phyloP scores from a whole-genome alignment of 176 grass and related monocot genomes.

The Chrysopogon serrulatus region DNA sequence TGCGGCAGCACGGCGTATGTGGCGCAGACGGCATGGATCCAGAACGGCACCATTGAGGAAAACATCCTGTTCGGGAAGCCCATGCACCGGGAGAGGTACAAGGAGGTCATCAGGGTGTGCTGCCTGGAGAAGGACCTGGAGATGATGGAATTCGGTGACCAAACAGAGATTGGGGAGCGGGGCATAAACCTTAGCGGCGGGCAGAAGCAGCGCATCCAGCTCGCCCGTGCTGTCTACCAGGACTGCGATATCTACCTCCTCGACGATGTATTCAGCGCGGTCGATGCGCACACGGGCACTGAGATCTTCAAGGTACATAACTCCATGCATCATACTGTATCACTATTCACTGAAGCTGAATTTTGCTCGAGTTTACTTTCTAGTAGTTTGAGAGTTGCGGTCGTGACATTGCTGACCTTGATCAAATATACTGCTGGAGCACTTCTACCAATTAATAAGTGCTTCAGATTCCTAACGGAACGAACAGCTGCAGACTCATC shows the following conservation, averaged over 20 bases:
- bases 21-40: slow-evolving; percentile 92
- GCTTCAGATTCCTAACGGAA: not conserved
- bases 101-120: slow-evolving; percentile 76
- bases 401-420: no score
- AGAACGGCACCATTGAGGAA: slow-evolving; percentile 93
- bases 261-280: slow-evolving; percentile 94
- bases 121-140: slow-evolving; percentile 94
- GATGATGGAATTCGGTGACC: slow-evolving; percentile 99
- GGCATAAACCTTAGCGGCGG: slow-evolving; percentile 98
- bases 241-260: slow-evolving; percentile 90
- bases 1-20: slow-evolving; percentile 86
- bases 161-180: slow-evolving; percentile 97
- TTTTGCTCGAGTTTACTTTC: not conserved
- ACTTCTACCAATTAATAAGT: no score
- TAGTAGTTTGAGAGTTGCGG: no score
- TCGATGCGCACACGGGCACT: slow-evolving; percentile 82
- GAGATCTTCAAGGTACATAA: slow-evolving; percentile 97
- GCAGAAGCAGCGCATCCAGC: slow-evolving; percentile 96
- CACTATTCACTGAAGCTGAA: not conserved
- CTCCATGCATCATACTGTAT: not conserved
- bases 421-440: no score
- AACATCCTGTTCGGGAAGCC: slow-evolving; percentile 90
- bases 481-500: not conserved
- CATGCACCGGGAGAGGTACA: slow-evolving; percentile 72
- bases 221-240: slow-evolving; percentile 92